Evolutionary conservation across 106 monocot genomes (phyloP), one percentile per base, ranked within the genome.

Genomic region (Dendrobium officinale): DNA sequence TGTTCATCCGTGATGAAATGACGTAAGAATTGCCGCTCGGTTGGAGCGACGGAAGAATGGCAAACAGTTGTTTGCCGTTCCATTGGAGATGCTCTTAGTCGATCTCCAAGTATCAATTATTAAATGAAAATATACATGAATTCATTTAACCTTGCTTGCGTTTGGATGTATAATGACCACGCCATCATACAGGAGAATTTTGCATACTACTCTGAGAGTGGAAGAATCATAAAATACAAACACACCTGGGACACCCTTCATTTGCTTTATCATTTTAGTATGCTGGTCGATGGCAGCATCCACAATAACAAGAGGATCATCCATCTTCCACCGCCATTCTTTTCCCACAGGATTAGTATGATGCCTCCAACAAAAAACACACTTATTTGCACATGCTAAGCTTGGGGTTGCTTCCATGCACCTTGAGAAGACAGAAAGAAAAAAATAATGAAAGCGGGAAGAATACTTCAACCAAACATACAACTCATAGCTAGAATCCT

Each of bases 341-440:
- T 95, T 98, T 78, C 97, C 97, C 55, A 98, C 97, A 55, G 97
- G 97, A 88, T 98, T 98, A 48, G 94, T 91, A 55, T 98, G 97
- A 92, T 98, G 97, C 29, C 97, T 92, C 97, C 97, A 98, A 80
- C 97, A 98, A 84, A 98, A 98, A 79, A 98, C 97, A 88, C 97
- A 98, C 85, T 98, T 98, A 85, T 98, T 98, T 76, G 97, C 97
- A 87, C 97, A 98, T n/a, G 97, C 97, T 75, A 98, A 84, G 88
- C 97, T 98, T 70, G 97, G 97, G 20, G 97, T 98, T 81, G 97
- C 88, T 84, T 98, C 97, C 97, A 98, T 98, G 77, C 97, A 98
- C 81, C 97, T 97, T 75, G 24, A 76, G 3, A 17, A 76, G 3
- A 17, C 76, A 76, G 11, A 3, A 76, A 13, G 49, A 3, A 0